These are phyloP conservation scores for Golovinomyces cichoracearum DNA, from an alignment of 2,329 filamentous ascomycete species.

Conservation along the genomic window DNA sequence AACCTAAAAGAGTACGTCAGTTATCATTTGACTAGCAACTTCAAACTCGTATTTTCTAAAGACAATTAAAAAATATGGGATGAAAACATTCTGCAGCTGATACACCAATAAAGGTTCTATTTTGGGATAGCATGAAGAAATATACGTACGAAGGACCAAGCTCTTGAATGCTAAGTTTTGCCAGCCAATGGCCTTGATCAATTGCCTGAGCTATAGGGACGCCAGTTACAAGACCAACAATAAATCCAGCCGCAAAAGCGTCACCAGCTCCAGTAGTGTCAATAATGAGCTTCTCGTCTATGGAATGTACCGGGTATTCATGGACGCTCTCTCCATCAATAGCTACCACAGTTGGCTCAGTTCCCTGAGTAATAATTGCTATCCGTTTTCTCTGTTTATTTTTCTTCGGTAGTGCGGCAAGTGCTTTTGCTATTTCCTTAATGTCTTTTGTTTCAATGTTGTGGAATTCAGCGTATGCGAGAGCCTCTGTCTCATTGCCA, in stretches of 20 bases:
- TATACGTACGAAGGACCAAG: slow-evolving; percentile 72
- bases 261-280: slow-evolving; percentile 96
- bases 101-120: too few relatives aligned
- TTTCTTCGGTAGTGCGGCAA: slow-evolving; percentile 77
- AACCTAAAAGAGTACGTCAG: slow-evolving; percentile 24
- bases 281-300: slow-evolving; percentile 54
- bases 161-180: slow-evolving; percentile 78
- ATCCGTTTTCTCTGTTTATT: slow-evolving; percentile 62
- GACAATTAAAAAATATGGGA: too few relatives aligned
- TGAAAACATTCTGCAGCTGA: too few relatives aligned
- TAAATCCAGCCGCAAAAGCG: slow-evolving; percentile 83
- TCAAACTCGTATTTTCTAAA: too few relatives aligned
- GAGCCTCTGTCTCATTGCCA: slow-evolving; percentile 89
- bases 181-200: slow-evolving; percentile 92
- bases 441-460: slow-evolving; percentile 49
- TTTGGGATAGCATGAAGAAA: too few relatives aligned
- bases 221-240: slow-evolving; percentile 67
- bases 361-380: slow-evolving; percentile 87
- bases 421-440: slow-evolving; percentile 56
- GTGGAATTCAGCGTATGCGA: slow-evolving; percentile 65
- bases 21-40: too few relatives aligned
- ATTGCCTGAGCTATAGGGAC: slow-evolving; percentile 53
- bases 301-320: slow-evolving; percentile 58
- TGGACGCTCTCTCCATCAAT: slow-evolving; percentile 44
- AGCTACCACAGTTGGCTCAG: slow-evolving; percentile 66